Evolutionary conservation across 306 rosid species (phyloP).

Genomic region (Begonia fuchsioides): DNA sequence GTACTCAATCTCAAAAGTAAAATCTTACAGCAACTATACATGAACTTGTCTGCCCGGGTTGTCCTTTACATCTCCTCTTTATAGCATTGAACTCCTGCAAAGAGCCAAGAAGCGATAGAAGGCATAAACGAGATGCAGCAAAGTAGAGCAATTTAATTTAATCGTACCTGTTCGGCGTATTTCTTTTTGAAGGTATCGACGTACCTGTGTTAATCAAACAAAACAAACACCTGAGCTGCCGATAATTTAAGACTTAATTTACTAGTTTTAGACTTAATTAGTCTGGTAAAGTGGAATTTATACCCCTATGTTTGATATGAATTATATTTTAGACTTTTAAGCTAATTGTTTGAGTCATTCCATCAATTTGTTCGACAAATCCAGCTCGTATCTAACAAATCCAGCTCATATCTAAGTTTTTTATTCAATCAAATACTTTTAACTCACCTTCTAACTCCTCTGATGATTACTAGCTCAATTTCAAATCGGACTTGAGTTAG

Average conservation of each 20-base stretch:
- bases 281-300: too few species aligned
- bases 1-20: not conserved
- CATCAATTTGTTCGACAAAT: too few species aligned
- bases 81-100: conserved; percentile 53
- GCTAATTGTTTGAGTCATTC: too few species aligned
- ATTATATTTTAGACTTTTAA: too few species aligned
- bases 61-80: conserved; percentile 36
- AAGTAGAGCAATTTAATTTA: not conserved
- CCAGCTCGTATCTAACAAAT: too few species aligned
- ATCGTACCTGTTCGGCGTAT: conserved; percentile 52
- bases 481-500: too few species aligned
- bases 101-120: conserved; percentile 11
- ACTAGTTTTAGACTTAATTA: too few species aligned
- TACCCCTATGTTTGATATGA: too few species aligned
- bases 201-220: conserved; percentile 40
- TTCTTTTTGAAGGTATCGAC: conserved; percentile 40
- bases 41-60: conserved; percentile 27
- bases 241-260: conserved; percentile 5
- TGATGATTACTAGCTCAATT: too few species aligned
- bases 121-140: conserved; percentile 4
- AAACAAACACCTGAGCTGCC: conserved; percentile 26
- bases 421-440: too few species aligned
- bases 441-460: too few species aligned
- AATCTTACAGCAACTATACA: conserved; percentile 66
- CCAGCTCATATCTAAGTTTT: too few species aligned